Percentiles rank a stretch among this genome's conserved stretches.
Evolutionary conservation across 1,139 yeast genomes (phyloP).

Genomic region (Meyerozyma smithsonii): DNA sequence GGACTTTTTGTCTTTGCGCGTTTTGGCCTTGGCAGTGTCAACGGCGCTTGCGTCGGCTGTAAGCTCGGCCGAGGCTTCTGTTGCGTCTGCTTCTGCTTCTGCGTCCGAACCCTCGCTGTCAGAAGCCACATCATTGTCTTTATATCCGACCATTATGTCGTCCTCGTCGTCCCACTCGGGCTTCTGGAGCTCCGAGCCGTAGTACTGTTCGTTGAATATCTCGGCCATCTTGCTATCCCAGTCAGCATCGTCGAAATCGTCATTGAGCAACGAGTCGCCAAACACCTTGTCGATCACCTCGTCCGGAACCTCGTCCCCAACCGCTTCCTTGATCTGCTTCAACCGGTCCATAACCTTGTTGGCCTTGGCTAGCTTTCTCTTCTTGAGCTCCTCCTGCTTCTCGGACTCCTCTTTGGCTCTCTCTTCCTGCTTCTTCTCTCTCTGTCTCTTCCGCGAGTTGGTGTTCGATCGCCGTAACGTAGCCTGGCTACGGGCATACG

Average conservation of each 20-base stretch:
- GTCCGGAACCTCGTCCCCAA: slow-evolving; percentile 71
- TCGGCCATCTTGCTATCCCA: slow-evolving; percentile 90
- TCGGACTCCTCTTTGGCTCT: slow-evolving; percentile 49
- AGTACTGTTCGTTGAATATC: slow-evolving; percentile 79
- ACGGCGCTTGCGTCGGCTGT: slow-evolving; percentile 36
- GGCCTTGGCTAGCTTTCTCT: slow-evolving; percentile 70
- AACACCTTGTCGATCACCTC: slow-evolving; percentile 59
- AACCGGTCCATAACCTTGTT: slow-evolving; percentile 76
- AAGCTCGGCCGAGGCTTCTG: slow-evolving; percentile 13
- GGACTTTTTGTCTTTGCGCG: slow-evolving; percentile 44
- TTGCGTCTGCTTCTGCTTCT: slow-evolving; percentile 16
- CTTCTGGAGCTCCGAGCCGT: slow-evolving; percentile 48
- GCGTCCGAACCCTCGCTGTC: too few species aligned
- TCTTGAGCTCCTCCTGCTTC: slow-evolving; percentile 58
- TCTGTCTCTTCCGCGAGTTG: slow-evolving; percentile 72
- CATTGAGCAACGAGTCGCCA: slow-evolving; percentile 72
- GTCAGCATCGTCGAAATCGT: slow-evolving; percentile 84
- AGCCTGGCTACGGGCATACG: slow-evolving; percentile 96
- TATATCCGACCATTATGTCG: slow-evolving; percentile 22
- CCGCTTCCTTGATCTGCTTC: slow-evolving; percentile 71
- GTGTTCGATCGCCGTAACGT: slow-evolving; percentile 80
- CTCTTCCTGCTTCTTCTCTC: slow-evolving; percentile 64
- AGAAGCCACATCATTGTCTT: slow-evolving; percentile 9
- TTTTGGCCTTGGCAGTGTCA: slow-evolving; percentile 21
- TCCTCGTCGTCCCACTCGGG: slow-evolving; percentile 35